A percentile compares a stretch with the other conserved stretches of the same genome.
Evolutionary conservation across 1,284 basidiomycete species (phyloP).

Genomic region (Cryptococcus wingfieldii): DNA sequence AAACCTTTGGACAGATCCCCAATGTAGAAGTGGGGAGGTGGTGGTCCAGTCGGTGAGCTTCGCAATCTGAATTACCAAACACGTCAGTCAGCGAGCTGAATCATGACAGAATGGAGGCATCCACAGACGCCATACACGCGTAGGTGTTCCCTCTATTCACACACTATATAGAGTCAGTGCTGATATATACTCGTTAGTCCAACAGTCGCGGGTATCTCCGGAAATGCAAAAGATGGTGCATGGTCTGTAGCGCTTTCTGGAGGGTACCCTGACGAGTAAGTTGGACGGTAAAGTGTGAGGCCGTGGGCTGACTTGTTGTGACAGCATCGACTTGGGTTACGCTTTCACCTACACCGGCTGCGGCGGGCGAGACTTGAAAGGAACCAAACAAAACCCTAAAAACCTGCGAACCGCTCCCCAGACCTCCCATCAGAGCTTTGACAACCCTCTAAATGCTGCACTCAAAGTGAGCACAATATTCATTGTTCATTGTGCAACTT

Average conservation of each 20-base stretch:
- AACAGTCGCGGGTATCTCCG: constrained; percentile 38
- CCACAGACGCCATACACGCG: constrained; percentile 39
- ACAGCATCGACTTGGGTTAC: constrained; percentile 39
- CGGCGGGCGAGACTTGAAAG: constrained; percentile 42
- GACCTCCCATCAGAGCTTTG: constrained; percentile 46
- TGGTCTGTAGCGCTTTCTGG: constrained; percentile 49
- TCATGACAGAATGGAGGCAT: constrained; percentile 33
- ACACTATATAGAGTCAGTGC: no score
- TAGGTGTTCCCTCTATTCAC: constrained; percentile 8
- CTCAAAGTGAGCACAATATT: constrained; percentile 22
- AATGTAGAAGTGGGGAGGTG: constrained; percentile 37
- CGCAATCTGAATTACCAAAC: no score
- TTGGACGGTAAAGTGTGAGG: background rate
- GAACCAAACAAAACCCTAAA: constrained; percentile 45
- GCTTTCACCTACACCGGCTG: constrained; percentile 41
- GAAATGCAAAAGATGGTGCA: constrained; percentile 37
- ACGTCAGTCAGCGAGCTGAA: background rate
- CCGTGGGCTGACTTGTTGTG: background rate
- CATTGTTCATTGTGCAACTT: background rate
- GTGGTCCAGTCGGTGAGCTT: constrained; percentile 29
- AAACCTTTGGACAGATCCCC: constrained; percentile 36
- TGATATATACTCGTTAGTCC: constrained; percentile 14
- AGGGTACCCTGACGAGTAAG: constrained; percentile 45
- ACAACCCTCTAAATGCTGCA: constrained; percentile 43
- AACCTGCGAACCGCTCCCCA: constrained; percentile 50